A percentile compares a stretch with the other conserved stretches of the same genome.
Conservation (phyloP, 2,329 filamentous ascomycete genomes). For the Dendrostoma leiphaemia region DNA sequence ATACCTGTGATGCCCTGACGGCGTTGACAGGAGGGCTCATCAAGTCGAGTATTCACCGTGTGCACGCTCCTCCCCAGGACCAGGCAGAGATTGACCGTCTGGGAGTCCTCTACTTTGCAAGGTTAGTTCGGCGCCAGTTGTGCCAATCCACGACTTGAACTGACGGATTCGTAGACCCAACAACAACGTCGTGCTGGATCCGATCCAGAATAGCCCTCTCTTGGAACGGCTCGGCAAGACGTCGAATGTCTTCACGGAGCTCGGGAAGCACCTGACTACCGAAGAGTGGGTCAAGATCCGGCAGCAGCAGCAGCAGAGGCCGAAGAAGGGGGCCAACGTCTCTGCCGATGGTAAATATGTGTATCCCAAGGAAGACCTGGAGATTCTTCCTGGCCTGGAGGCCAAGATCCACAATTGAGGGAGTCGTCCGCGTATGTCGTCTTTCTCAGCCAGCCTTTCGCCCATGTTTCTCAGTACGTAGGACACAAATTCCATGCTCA, state of each 20-base stretch:
- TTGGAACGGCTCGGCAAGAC: conserved; percentile 35
- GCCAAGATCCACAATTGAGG: conserved; percentile 36
- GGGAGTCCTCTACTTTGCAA: conserved; percentile 42
- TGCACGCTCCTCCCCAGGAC: conserved; percentile 23
- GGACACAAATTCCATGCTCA: too few species aligned
- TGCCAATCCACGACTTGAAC: not conserved
- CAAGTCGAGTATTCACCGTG: conserved; percentile 40
- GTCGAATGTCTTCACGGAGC: conserved; percentile 35
- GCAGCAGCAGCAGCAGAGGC: conserved; percentile 41
- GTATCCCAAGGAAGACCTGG: conserved; percentile 33
- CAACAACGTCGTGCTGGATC: conserved; percentile 37
- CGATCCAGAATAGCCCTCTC: conserved; percentile 35
- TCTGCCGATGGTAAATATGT: conserved; percentile 35
- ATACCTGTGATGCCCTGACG: conserved; percentile 47
- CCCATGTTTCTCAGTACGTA: too few species aligned
- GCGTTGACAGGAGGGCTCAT: conserved; percentile 47
- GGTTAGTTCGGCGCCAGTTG: too few species aligned
- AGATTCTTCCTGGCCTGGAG: conserved; percentile 39
- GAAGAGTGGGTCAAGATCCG: conserved; percentile 38
- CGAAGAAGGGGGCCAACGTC: conserved; percentile 31
- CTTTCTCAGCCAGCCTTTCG: too few species aligned
- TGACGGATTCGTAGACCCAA: conserved; percentile 29
- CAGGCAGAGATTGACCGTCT: conserved; percentile 36
- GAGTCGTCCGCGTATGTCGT: too few species aligned
- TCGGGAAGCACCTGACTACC: conserved; percentile 37